Evolutionary conservation across 495 filamentous ascomycete species (phyloP).

Genomic region (Diplogelasinospora grovesii): DNA sequence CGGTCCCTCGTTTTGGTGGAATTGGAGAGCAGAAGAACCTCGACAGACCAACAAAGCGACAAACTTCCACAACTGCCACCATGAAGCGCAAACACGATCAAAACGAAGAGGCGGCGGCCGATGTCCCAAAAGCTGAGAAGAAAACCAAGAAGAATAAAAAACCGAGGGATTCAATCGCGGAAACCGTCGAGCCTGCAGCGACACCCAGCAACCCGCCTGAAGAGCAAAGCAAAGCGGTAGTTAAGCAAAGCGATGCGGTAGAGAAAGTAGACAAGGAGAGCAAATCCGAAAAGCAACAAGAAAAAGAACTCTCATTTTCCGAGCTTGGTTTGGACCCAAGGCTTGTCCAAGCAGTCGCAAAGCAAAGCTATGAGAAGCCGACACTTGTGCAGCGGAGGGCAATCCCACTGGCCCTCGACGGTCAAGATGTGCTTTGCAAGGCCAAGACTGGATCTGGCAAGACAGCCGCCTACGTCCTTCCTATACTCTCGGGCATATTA

Average conservation of each 20-base stretch:
- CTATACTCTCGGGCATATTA: constrained; percentile 74
- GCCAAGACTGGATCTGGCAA: constrained; percentile 94
- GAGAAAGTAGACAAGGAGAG: constrained; percentile 12
- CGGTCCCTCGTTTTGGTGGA: too few relatives aligned
- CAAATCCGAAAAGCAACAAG: constrained; percentile 1
- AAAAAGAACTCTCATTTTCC: constrained; percentile 37
- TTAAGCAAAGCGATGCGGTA: neutral
- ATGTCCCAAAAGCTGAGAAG: constrained; percentile 9
- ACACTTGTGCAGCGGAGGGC: constrained; percentile 80
- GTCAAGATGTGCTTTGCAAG: constrained; percentile 83
- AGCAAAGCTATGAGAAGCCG: constrained; percentile 75
- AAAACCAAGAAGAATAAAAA: constrained; percentile 6
- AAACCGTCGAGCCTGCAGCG: too few relatives aligned
- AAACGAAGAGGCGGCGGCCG: constrained; percentile 39
- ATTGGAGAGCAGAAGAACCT: too few relatives aligned
- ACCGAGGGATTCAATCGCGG: too few relatives aligned
- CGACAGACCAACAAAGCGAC: neutral
- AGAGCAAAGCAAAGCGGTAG: too few relatives aligned
- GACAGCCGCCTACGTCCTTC: constrained; percentile 94
- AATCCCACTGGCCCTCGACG: constrained; percentile 85
- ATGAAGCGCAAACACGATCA: constrained; percentile 54
- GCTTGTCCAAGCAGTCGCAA: constrained; percentile 76
- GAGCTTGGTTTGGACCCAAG: constrained; percentile 71
- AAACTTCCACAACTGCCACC: constrained; percentile 1
- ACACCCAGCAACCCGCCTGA: too few relatives aligned